Base-by-base conservation (phyloP, 495 filamentous ascomycete species). In the Evansstolkia leycettana region DNA sequence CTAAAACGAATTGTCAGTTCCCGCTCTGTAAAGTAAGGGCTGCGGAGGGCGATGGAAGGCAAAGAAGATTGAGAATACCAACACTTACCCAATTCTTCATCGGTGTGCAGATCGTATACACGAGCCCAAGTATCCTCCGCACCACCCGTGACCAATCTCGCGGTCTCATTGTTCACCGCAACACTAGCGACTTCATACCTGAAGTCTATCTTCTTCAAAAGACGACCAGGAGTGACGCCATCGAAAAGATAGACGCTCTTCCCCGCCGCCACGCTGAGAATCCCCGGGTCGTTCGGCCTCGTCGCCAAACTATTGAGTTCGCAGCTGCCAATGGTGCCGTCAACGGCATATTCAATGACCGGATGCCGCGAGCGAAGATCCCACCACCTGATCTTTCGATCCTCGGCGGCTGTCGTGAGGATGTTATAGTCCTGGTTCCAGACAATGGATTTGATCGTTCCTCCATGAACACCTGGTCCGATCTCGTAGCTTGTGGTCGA, bases 171-270 rank as follows among this genome's bases (percentile, higher is more conserved):
- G 51, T 98, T 87, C 7, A 96, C 63, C 8, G 82, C 86, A 9
- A 90, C 89, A 46, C 81, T 86, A 12, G 87, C 87, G 39, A 96
- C 82, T 23, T 92, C 84, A 39, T 89, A 85, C 5, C 69, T 55
- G 36, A 84, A 79, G 44, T 78, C 76, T 13, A 81, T 64, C 20
- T 72, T 74, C 60, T 94, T 94, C 38, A 94, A 62, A 40, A 90
- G 61, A 7, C 71, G 66, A 2, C 78, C 74, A 2, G 81, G 80
- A 24, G 63, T 66, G 11, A 59, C 43, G n/a, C 84, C 83, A 37
- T 88, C 80, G 67, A 92, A 96, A 46, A 98, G 84, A 58, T 92
- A 94, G 7, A 88, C 81, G 16, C 70, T 80, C 58, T 94, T 94
- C 2, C 90, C 90, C 10, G 92, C 86, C 7, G 69, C 69, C 4